Base-by-base conservation (phyloP, 2,329 filamentous ascomycete species). In the Chalara sp. region DNA sequence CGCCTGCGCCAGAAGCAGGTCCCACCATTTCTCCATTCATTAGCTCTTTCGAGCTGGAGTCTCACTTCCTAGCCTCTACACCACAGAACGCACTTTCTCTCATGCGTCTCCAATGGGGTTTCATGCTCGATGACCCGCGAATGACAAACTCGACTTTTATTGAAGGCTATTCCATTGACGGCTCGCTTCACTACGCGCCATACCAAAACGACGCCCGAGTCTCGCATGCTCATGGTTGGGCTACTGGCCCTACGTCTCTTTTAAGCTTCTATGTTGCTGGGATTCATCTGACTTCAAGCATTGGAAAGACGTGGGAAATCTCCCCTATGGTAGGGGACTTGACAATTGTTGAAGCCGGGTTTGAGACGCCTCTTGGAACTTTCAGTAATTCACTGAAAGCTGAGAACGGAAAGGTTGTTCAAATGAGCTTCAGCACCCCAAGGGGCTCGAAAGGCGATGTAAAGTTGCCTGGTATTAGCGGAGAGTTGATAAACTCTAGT, bases 101-200 rank as follows among this genome's bases (percentile, higher is more conserved):
- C 8, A 75, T 83, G 37, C 73, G 76, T 5, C 65, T 67, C 8
- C 72, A 70, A 53, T 83, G 79, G 79, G 79, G 78, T 7, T 81
- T 78, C 76, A 81, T 82, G 59, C 65, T 79, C 13, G 67, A 74
- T 53, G 32, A 61, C 54, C 42, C 63, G 65, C 51, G 69, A 5
- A 67, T 68, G 62, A 70, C 68, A 5, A 67, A 65, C 3, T 59
- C 54, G 10, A 69, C 68, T 1, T 61, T 70, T n/a, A 61, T 66
- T 2, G 68, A 70, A 49, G 68, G 68, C 6, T 63, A 65, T 41
- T 57, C 60, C 1, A 58, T 65, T 12, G 65, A 68, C 47, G 68
- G 68, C 0, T 58, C 52, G 6, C 51, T 70, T 10, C 63, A 66
- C 37, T 71, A 70, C 47, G 53, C 62, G 1, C 66, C 64, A 1